Evolutionary conservation across 257 asterid genomes (phyloP).

Genomic region (Schizonepeta tenuifolia): DNA sequence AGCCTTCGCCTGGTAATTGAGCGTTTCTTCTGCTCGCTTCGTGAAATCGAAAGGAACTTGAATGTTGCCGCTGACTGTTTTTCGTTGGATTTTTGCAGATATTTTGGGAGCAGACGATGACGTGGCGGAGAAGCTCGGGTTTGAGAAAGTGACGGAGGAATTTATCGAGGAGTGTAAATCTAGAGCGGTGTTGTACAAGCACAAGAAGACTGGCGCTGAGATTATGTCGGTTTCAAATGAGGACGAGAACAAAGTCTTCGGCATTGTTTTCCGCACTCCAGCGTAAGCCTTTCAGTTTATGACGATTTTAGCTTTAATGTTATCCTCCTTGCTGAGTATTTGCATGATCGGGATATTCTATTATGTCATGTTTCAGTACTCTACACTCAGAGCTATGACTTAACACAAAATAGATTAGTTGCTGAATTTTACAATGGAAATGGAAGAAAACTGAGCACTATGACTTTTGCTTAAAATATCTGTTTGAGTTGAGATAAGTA

Average conservation of each 20-base stretch:
- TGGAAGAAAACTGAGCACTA: neutral
- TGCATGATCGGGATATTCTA: neutral
- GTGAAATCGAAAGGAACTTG: neutral
- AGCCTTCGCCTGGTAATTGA: slow-evolving; percentile 50
- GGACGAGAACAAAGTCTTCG: slow-evolving; percentile 96
- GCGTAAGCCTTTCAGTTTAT: slow-evolving; percentile 61
- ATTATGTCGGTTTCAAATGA: slow-evolving; percentile 92
- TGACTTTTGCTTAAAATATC: neutral
- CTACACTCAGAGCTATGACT: slow-evolving; percentile 1
- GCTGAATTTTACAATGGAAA: neutral
- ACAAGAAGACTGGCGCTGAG: slow-evolving; percentile 95
- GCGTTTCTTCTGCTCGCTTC: slow-evolving; percentile 13
- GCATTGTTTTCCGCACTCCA: slow-evolving; percentile 93
- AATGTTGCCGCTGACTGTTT: neutral
- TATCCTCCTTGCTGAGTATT: neutral
- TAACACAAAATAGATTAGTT: neutral
- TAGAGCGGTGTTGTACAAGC: slow-evolving; percentile 86
- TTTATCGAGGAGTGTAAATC: slow-evolving; percentile 95
- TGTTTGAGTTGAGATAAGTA: neutral
- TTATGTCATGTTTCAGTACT: slow-evolving; percentile 1
- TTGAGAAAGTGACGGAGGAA: slow-evolving; percentile 86
- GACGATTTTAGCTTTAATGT: neutral
- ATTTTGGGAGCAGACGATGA: slow-evolving; percentile 74
- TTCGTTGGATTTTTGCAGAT: slow-evolving; percentile 35
- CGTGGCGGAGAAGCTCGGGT: slow-evolving; percentile 83